phyloP scores from a whole-genome alignment of 2,329 filamentous ascomycete genomes.

The Geosmithia morbida region DNA sequence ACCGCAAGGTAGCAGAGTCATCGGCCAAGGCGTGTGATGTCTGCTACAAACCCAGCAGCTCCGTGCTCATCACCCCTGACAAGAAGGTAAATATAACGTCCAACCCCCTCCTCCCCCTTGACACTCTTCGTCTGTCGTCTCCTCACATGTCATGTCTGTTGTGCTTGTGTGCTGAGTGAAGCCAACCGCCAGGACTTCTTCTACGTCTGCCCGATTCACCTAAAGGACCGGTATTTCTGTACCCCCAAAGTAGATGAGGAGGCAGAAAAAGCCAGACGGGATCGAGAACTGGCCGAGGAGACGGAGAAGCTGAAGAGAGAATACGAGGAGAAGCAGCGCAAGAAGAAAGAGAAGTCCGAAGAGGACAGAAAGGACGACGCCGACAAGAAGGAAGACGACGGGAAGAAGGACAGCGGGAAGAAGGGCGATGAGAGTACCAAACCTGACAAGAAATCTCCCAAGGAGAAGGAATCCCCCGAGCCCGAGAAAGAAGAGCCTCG shows the following conservation, averaged over 20 bases:
- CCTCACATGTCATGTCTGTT: too few relatives aligned
- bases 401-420: slow-evolving; percentile 20
- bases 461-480: slow-evolving; percentile 1
- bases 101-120: not conserved
- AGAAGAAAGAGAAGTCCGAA: slow-evolving; percentile 52
- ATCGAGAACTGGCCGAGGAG: slow-evolving; percentile 51
- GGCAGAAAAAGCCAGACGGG: slow-evolving; percentile 41
- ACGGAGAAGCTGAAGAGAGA: slow-evolving; percentile 56
- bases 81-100: slow-evolving; percentile 51
- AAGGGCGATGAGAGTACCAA: slow-evolving; percentile 11
- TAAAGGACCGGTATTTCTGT: slow-evolving; percentile 75
- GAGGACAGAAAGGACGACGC: slow-evolving; percentile 33
- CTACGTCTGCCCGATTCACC: slow-evolving; percentile 71
- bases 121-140: too few relatives aligned
- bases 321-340: slow-evolving; percentile 58
- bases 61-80: slow-evolving; percentile 77
- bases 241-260: slow-evolving; percentile 57
- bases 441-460: not conserved
- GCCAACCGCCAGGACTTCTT: slow-evolving; percentile 54
- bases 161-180: too few relatives aligned
- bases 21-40: slow-evolving; percentile 75
- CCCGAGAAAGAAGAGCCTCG: slow-evolving; percentile 52
- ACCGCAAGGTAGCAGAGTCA: slow-evolving; percentile 76
- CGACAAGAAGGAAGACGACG: slow-evolving; percentile 24
- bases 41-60: slow-evolving; percentile 79